Base-by-base conservation (phyloP, 1,284 basidiomycete genomes). In the Fomitopsis palustris region DNA sequence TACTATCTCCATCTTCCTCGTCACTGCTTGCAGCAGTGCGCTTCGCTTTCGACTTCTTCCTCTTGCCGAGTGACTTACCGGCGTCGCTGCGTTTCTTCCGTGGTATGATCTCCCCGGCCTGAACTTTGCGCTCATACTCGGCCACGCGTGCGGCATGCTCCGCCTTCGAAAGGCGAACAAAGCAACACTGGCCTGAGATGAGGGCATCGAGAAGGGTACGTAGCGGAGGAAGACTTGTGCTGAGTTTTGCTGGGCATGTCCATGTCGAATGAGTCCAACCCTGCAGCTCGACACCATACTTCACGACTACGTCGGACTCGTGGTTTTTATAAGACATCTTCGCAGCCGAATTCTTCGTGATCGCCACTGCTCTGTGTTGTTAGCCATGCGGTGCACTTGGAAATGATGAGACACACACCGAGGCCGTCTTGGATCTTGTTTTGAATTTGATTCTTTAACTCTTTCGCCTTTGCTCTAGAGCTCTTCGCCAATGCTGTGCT, bases 251-350 rank as follows among this genome's bases (percentile, higher is more conserved):
- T 14, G 56, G 60, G 27, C 49, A 49, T 0, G 43, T 31, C 10
- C 29, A 61, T 35, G 49, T 56, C 12, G n/a, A 8, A 33, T 4
- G 16, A 27, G 49, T 54, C 57, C 57, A 61, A 3, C 60, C 60
- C 1, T 31, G 14, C 2, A 61, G 47, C 14, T 56, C 51, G 16
- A 61, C 42, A 5, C 57, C 49, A 17, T 58, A 53, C 4, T 35
- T n/a, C 2, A 58, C 31, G 10, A 58, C 42, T 10, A 61, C 49
- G 21, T 59, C 54, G 4, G 19, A 2, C 29, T 56, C 60, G 27
- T 42, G 45, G 16, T 53, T 53, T 12, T 35, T 19, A 43, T 59
- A 61, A 16, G 56, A 52, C 60, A 61, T 61, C 1, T 43, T 16
- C 1, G 39, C 54, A 3, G 47, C 51, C n/a, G 19, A 9, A 17